Evolutionary conservation across 2,329 filamentous ascomycete genomes (phyloP).

Genomic region (Sclerotinia spermophila): DNA sequence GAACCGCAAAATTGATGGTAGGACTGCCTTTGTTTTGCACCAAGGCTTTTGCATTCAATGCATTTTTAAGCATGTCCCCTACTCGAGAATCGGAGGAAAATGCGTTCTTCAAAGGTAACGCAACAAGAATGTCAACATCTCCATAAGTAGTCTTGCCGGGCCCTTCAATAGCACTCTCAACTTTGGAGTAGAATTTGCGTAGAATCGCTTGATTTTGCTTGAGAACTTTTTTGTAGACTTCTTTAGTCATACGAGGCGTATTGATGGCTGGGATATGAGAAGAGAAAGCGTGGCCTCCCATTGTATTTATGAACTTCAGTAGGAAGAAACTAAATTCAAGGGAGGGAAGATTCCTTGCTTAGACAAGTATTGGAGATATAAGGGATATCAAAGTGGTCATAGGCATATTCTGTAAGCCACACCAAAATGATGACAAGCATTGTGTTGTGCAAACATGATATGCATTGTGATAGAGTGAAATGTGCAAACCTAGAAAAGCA

Average conservation of each 20-base stretch:
- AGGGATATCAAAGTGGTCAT: background rate
- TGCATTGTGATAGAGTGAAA: background rate
- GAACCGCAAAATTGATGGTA: conserved; percentile 52
- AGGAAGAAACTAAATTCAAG: background rate
- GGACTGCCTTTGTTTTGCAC: conserved; percentile 36
- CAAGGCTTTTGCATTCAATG: conserved; percentile 46
- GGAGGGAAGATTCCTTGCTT: background rate
- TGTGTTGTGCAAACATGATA: background rate
- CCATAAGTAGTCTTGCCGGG: conserved; percentile 66
- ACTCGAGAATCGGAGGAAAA: conserved; percentile 20
- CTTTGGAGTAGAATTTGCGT: conserved; percentile 48
- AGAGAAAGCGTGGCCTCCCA: conserved; percentile 65
- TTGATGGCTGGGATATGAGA: conserved; percentile 45
- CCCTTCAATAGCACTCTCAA: conserved; percentile 62
- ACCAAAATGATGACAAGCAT: background rate
- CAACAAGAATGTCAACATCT: conserved; percentile 69
- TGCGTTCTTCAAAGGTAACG: conserved; percentile 31
- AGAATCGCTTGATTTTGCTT: conserved; percentile 46
- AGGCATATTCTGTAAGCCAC: background rate
- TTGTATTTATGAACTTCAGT: conserved; percentile 37
- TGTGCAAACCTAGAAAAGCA: background rate
- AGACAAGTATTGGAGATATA: background rate
- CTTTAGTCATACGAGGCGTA: conserved; percentile 62
- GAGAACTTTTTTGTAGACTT: conserved; percentile 54
- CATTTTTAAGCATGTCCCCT: conserved; percentile 37